These are phyloP conservation scores for Niebla homalea DNA, from an alignment of 495 filamentous ascomycete genomes.

Conservation along the genomic window DNA sequence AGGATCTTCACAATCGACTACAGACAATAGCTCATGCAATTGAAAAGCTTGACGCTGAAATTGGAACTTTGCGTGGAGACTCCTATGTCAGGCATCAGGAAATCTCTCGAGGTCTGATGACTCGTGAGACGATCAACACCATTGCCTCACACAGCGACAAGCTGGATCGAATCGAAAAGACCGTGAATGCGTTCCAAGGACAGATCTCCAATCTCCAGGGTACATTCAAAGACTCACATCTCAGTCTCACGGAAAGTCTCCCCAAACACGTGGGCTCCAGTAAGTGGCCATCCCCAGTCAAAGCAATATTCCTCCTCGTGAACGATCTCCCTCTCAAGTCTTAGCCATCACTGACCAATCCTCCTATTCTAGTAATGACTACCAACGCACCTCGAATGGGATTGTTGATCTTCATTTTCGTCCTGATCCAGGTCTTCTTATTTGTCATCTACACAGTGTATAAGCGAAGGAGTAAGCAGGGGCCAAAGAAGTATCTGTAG, in stretches of 20 bases:
- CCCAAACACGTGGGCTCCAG: conserved; percentile 35
- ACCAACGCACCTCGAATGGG: conserved; percentile 52
- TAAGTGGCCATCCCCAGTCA: conserved; percentile 19
- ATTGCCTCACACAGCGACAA: conserved; percentile 29
- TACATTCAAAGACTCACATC: conserved; percentile 59
- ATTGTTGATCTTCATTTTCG: conserved; percentile 57
- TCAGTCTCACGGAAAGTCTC: conserved; percentile 45
- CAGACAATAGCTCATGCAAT: conserved; percentile 62
- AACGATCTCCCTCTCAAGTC: neutral
- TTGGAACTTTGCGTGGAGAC: conserved; percentile 29
- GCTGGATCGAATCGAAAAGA: conserved; percentile 45
- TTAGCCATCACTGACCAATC: neutral
- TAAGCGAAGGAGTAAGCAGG: conserved; percentile 59
- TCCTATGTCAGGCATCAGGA: conserved; percentile 48
- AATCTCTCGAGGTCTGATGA: conserved; percentile 29
- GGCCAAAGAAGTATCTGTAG: conserved; percentile 89
- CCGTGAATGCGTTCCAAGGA: conserved; percentile 55
- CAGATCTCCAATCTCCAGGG: conserved; percentile 59
- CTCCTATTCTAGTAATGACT: conserved; percentile 43
- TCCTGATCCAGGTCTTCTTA: conserved; percentile 63
- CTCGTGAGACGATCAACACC: conserved; percentile 40
- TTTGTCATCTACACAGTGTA: conserved; percentile 61
- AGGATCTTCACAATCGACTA: conserved; percentile 67
- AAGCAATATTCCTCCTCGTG: neutral
- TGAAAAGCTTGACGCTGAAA: conserved; percentile 50